Conservation (phyloP, 225 moss, liverwort and hornwort genomes). For the Polytrichum commune region DNA sequence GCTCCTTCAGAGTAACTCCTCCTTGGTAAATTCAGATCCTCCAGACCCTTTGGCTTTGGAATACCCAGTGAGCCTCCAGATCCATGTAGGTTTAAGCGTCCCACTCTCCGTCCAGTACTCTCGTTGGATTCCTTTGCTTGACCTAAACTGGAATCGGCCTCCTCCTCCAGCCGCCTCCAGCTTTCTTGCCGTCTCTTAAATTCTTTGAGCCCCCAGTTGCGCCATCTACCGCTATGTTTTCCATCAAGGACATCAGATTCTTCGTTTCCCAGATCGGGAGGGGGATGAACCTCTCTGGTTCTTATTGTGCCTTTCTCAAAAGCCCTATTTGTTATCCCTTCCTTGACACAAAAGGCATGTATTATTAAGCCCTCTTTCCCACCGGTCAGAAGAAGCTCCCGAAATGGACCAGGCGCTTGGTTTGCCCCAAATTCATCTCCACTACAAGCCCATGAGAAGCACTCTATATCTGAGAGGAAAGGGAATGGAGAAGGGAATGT, state of each 20-base stretch:
- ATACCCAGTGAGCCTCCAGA: conserved; percentile 8
- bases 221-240: conserved; percentile 41
- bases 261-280: conserved; percentile 12
- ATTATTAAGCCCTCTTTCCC: conserved; percentile 54
- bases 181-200: conserved; percentile 17
- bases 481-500: conserved; percentile 32
- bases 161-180: conserved; percentile 19
- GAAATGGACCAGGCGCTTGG: conserved; percentile 41
- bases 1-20: conserved; percentile 10
- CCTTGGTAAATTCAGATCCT: conserved; percentile 8
- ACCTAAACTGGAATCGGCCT: conserved; percentile 2
- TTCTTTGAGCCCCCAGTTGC: conserved; percentile 43
- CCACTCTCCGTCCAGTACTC: conserved; percentile 9
- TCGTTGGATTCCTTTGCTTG: conserved; percentile 15
- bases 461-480: conserved; percentile 44
- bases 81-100: conserved; percentile 4
- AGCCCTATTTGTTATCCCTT: conserved; percentile 5
- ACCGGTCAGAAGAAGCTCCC: conserved; percentile 61
- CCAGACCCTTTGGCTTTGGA: conserved; percentile 4
- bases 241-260: conserved; percentile 1
- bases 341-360: conserved; percentile 44
- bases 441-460: conserved; percentile 54
- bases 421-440: conserved; percentile 56
- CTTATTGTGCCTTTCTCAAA: background rate
- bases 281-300: background rate